Conservation (phyloP, 1,284 basidiomycete species). For the Ceratobasidium papillatum region DNA sequence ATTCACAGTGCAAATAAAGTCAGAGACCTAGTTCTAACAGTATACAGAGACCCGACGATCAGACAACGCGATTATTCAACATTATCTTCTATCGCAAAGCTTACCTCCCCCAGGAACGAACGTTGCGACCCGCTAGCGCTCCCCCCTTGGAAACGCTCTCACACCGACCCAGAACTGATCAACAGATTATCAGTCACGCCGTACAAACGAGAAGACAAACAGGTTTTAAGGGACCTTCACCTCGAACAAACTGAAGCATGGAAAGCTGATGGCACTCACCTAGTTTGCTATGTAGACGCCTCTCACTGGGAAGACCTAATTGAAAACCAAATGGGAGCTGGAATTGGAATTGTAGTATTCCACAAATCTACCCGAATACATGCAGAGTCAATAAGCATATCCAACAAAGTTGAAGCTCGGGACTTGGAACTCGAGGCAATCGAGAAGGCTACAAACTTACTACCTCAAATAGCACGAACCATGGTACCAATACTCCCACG, state of each 20-base stretch:
- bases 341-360: background rate
- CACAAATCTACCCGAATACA: background rate
- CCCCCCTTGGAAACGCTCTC: background rate
- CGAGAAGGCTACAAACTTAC: background rate
- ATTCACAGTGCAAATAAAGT: background rate
- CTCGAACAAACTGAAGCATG: background rate
- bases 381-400: background rate
- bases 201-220: too few relatives aligned
- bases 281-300: background rate
- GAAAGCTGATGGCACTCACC: background rate
- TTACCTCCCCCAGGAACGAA: background rate
- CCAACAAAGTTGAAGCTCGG: background rate
- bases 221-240: too few relatives aligned
- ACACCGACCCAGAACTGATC: background rate
- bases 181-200: background rate
- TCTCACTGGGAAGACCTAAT: background rate
- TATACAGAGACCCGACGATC: background rate
- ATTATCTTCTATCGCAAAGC: background rate
- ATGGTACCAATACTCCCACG: background rate
- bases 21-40: background rate
- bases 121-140: background rate
- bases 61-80: background rate
- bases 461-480: background rate
- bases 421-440: background rate
- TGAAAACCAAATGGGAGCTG: background rate